Percentiles rank a stretch among this genome's conserved stretches.
Evolutionary conservation across 768 basidiomycete genomes (phyloP).

Genomic region (Sporobolomyces pararoseus): DNA sequence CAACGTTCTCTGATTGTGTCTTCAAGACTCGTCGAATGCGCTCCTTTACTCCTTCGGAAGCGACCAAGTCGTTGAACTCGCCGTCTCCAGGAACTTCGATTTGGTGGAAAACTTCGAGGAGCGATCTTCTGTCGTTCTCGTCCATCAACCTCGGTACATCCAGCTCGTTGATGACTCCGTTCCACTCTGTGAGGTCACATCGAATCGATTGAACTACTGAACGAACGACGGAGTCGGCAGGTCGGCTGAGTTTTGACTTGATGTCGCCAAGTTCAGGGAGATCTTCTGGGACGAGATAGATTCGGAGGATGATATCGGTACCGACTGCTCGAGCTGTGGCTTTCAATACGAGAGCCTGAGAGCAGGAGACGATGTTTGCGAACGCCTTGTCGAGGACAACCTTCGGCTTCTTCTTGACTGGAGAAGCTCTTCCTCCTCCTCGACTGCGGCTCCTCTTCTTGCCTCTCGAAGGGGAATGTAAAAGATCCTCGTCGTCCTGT

Average conservation of each 20-base stretch:
- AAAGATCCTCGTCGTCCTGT: background rate
- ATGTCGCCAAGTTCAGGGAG: constrained; percentile 7
- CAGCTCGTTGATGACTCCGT: background rate
- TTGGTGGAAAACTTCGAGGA: constrained; percentile 41
- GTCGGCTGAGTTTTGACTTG: background rate
- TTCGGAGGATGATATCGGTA: constrained; percentile 2
- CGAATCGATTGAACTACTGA: background rate
- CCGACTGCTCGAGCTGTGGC: background rate
- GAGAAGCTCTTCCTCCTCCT: background rate
- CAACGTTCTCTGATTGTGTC: constrained; percentile 18
- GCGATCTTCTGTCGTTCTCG: constrained; percentile 20
- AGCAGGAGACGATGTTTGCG: constrained; percentile 6
- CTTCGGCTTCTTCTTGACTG: constrained; percentile 15
- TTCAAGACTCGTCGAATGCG: constrained; percentile 4
- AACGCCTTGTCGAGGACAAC: background rate
- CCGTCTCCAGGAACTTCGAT: constrained; percentile 16
- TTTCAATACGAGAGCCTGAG: background rate
- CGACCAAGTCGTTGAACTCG: constrained; percentile 12
- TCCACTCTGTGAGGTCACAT: constrained; percentile 6
- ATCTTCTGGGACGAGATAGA: constrained; percentile 36
- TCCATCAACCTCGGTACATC: background rate
- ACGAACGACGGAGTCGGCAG: background rate
- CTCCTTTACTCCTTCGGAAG: constrained; percentile 1
- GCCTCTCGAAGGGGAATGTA: background rate
- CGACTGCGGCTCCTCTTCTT: background rate